These are phyloP conservation scores for Platismatia glauca DNA, from an alignment of 495 filamentous ascomycete genomes.

Conservation along the genomic window DNA sequence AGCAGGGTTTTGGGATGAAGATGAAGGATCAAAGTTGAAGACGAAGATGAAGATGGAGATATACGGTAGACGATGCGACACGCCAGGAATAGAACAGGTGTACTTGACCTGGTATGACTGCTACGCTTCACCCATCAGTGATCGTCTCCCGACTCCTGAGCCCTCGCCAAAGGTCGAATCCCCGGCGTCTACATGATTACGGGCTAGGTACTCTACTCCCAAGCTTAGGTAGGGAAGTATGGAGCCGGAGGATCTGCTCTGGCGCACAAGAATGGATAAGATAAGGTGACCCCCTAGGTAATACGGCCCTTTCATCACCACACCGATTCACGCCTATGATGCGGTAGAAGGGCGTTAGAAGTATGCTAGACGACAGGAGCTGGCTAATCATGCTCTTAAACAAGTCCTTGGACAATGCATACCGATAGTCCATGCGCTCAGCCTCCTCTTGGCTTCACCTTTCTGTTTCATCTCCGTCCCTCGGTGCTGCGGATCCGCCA, in stretches of 20 bases:
- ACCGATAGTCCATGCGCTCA: constrained; percentile 4
- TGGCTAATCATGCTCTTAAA: too few relatives aligned
- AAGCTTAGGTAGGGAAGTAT: too few relatives aligned
- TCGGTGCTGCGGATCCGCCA: constrained; percentile 9
- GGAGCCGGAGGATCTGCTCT: background rate
- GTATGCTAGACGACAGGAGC: background rate
- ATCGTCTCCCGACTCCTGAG: too few relatives aligned
- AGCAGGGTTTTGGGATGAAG: background rate
- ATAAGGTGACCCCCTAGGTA: too few relatives aligned
- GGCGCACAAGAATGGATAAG: background rate
- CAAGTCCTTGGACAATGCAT: background rate
- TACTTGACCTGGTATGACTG: too few relatives aligned
- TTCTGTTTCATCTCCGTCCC: background rate
- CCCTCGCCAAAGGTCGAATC: background rate
- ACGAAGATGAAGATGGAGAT: background rate
- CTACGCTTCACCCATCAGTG: background rate
- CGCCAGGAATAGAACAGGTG: background rate
- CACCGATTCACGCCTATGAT: background rate
- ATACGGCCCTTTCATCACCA: too few relatives aligned
- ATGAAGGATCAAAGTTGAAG: constrained; percentile 3
- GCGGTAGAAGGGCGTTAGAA: background rate
- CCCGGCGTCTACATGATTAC: background rate
- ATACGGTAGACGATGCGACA: constrained; percentile 1
- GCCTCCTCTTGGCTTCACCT: constrained; percentile 11
- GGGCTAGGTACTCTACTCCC: background rate